A percentile compares a stretch with the other conserved stretches of the same genome.
Evolutionary conservation across 2,329 filamentous ascomycete genomes (phyloP).

Genomic region (Apiospora malaysiana): DNA sequence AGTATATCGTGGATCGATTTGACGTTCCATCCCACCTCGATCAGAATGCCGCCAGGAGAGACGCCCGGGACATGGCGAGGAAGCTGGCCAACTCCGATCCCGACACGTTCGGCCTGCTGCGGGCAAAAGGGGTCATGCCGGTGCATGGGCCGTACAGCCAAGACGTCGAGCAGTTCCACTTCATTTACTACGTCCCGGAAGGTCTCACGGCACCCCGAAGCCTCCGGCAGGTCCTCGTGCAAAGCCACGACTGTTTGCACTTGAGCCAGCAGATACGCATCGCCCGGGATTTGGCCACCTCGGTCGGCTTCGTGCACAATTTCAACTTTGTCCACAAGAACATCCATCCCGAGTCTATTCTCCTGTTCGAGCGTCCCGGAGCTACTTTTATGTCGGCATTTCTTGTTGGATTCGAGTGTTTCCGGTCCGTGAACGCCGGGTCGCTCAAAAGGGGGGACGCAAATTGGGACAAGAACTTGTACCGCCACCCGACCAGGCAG

Average conservation of each 20-base stretch:
- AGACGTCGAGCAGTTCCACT: neutral
- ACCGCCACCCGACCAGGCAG: constrained; percentile 30
- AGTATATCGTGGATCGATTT: neutral
- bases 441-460: constrained; percentile 26
- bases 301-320: constrained; percentile 24
- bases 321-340: constrained; percentile 25
- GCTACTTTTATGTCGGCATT: neutral
- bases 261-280: neutral
- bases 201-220: neutral
- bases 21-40: neutral
- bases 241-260: neutral
- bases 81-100: constrained; percentile 7
- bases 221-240: neutral
- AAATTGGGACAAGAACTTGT: constrained; percentile 28
- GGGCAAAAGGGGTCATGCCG: neutral
- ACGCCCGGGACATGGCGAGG: neutral
- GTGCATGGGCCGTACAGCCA: neutral
- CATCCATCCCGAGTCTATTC: constrained; percentile 23
- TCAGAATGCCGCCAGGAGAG: neutral
- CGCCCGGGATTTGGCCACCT: neutral
- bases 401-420: constrained; percentile 28
- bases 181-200: neutral
- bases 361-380: neutral
- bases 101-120: neutral
- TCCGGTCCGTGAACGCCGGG: constrained; percentile 25